A percentile compares a stretch with the other conserved stretches of the same genome.
Evolutionary conservation across 2,329 filamentous ascomycete species (phyloP).

Genomic region (Fusarium sublunatum): DNA sequence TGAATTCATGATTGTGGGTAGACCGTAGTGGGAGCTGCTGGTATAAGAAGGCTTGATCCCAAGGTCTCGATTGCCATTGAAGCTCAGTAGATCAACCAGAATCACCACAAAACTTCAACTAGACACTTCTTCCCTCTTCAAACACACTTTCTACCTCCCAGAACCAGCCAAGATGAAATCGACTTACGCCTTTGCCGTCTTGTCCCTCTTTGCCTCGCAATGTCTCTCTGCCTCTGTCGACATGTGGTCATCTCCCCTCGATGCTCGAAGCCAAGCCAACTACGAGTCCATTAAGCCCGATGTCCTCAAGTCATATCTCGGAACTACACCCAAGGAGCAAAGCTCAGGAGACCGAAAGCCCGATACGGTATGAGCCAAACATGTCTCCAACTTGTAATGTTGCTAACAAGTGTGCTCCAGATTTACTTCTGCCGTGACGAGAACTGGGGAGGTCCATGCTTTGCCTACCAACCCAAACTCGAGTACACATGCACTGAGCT

Average conservation of each 20-base stretch:
- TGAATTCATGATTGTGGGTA: neutral
- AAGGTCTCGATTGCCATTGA: slow-evolving; percentile 9
- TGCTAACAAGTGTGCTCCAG: slow-evolving; percentile 28
- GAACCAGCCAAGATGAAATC: slow-evolving; percentile 35
- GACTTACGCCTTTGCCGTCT: slow-evolving; percentile 9
- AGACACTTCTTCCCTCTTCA: neutral
- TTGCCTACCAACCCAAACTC: slow-evolving; percentile 38
- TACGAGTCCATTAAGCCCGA: slow-evolving; percentile 36
- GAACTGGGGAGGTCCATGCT: slow-evolving; percentile 45
- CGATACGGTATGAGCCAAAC: slow-evolving; percentile 29
- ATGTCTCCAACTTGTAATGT: too few relatives aligned
- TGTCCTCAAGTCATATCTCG: slow-evolving; percentile 38
- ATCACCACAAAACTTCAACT: neutral
- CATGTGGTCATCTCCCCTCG: slow-evolving; percentile 38
- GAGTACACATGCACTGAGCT: slow-evolving; percentile 43
- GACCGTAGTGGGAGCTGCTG: slow-evolving; percentile 3
- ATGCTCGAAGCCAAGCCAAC: slow-evolving; percentile 20
- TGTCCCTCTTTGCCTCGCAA: slow-evolving; percentile 24
- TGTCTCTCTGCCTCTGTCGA: slow-evolving; percentile 39
- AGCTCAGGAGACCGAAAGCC: slow-evolving; percentile 23
- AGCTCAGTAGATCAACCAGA: slow-evolving; percentile 3
- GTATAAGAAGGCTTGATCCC: slow-evolving; percentile 30
- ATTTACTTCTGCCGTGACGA: slow-evolving; percentile 45
- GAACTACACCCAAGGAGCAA: slow-evolving; percentile 35
- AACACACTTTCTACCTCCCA: neutral